Evolutionary conservation across 306 rosid species (phyloP).

Genomic region (Sicyos edulis): DNA sequence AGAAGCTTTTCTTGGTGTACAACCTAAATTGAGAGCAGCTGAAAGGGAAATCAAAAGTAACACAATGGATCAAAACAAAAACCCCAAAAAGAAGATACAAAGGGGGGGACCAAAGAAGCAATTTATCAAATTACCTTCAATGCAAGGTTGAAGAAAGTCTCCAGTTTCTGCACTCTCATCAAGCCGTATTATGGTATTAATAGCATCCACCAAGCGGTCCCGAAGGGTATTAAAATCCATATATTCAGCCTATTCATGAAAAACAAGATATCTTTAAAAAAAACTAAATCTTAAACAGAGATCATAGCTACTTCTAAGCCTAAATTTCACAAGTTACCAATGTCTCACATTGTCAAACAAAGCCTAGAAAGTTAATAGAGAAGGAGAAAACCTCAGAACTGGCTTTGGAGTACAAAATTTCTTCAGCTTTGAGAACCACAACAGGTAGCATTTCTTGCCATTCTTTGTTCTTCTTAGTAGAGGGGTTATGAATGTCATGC

Average conservation of each 20-base stretch:
- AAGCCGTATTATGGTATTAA: constrained; percentile 53
- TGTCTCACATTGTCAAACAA: neutral
- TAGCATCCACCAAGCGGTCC: constrained; percentile 60
- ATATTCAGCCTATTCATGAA: constrained; percentile 54
- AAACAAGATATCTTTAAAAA: constrained; percentile 18
- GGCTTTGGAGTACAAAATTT: constrained; percentile 78
- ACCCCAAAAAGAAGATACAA: neutral
- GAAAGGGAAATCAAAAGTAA: constrained; percentile 12
- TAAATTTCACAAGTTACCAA: neutral
- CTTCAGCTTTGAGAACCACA: constrained; percentile 71
- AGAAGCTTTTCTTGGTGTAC: constrained; percentile 49
- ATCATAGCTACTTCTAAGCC: neutral
- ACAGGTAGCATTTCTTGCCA: constrained; percentile 80
- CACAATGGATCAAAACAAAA: neutral
- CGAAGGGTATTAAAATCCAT: constrained; percentile 56
- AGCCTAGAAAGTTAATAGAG: neutral
- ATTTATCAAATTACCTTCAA: constrained; percentile 51
- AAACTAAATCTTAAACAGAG: neutral
- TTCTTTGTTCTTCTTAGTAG: constrained; percentile 66
- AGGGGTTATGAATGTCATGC: constrained; percentile 47
- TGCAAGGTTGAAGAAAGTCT: constrained; percentile 68
- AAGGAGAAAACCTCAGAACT: constrained; percentile 49
- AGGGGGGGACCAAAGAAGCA: neutral
- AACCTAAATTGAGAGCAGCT: constrained; percentile 78
- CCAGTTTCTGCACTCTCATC: constrained; percentile 55